A percentile compares a stretch with the other conserved stretches of the same genome.
phyloP scores from a whole-genome alignment of 495 filamentous ascomycete genomes.

The Trichoderma orchidacearum region DNA sequence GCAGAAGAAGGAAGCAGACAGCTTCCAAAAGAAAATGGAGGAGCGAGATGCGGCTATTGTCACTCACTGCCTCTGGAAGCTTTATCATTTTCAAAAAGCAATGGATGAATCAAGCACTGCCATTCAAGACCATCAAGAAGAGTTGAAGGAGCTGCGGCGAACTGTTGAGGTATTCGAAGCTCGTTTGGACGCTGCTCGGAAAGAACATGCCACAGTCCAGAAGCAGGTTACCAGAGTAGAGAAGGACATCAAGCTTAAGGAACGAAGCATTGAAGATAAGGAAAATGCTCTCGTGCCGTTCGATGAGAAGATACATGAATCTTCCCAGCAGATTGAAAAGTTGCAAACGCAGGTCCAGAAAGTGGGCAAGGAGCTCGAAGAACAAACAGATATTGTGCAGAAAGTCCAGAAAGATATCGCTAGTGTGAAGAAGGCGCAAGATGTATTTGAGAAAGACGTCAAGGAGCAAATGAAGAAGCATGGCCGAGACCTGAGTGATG shows the following conservation, averaged over 20 bases:
- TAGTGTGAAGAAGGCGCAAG: constrained; percentile 79
- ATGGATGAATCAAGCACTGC: constrained; percentile 86
- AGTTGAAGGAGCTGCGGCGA: constrained; percentile 85
- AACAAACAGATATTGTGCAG: constrained; percentile 48
- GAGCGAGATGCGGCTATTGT: constrained; percentile 88
- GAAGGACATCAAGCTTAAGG: constrained; percentile 66
- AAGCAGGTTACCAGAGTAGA: constrained; percentile 72
- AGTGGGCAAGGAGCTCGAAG: constrained; percentile 62
- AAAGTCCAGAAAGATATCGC: constrained; percentile 66
- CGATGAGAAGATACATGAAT: constrained; percentile 84
- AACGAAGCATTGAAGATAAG: constrained; percentile 78
- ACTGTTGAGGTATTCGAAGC: constrained; percentile 75
- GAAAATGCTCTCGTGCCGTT: constrained; percentile 78
- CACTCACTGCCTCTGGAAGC: constrained; percentile 90
- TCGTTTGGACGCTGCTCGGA: constrained; percentile 73
- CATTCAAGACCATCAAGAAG: constrained; percentile 89
- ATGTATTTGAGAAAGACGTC: constrained; percentile 80
- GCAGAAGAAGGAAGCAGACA: constrained; percentile 92
- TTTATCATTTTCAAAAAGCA: constrained; percentile 86
- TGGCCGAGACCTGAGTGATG: constrained; percentile 72
- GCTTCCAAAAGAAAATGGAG: constrained; percentile 72
- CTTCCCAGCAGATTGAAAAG: constrained; percentile 51
- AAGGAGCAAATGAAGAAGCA: constrained; percentile 68
- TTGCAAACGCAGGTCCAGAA: constrained; percentile 52
- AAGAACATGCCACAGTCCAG: constrained; percentile 65